Base-by-base conservation (phyloP, 495 filamentous ascomycete genomes). In the Evernia prunastri region DNA sequence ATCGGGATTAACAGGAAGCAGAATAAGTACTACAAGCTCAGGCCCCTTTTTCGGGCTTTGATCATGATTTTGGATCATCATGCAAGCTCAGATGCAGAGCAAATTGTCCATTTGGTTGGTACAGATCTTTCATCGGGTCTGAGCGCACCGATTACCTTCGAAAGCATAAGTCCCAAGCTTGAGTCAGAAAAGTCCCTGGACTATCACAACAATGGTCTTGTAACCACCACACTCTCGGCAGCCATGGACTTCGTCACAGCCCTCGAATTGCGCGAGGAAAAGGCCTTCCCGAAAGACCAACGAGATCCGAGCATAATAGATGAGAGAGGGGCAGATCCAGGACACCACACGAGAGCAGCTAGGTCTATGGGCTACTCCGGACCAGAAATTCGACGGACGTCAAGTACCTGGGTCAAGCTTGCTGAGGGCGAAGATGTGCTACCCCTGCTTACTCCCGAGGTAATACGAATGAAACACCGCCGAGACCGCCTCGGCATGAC, bases 51-150 rank as follows among this genome's bases (percentile, higher is more conserved):
- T 33, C 59, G 59, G 27, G 59, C 59, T 29, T 27, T 61, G 17
- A 61, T 61, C 59, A 43, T 61, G 59, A 61, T 61, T 61, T 18
- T 49, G 23, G 59, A 61, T 35, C 10, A 49, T 35, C n/a, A 61
- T 35, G 39, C 59, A 43, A 43, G 40, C 58, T 45, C 59, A 25
- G 59, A 49, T 49, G 13, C 43, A 61, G 59, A 61, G 29, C 17
- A 35, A 27, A n/a, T 61, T 33, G 59, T 61, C 59, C 59, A 61
- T 29, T 27, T 61, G 39, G 17, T 61, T 35, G 23, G 43, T 43
- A 61, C 59, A 43, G 43, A 29, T 49, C 37, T 61, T 49, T 27
- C 56, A 58, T 58, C 59, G 23, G 59, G 31, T 33, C 39, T 61
- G 39, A 61, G 59, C 39, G 59, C 59, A 23, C 59, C 59, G 23